Evolutionary conservation across 192 early-diverging fungal species (phyloP), one percentile per base, ranked within the genome.

Genomic region (Gaertneriomyces semiglobifer): DNA sequence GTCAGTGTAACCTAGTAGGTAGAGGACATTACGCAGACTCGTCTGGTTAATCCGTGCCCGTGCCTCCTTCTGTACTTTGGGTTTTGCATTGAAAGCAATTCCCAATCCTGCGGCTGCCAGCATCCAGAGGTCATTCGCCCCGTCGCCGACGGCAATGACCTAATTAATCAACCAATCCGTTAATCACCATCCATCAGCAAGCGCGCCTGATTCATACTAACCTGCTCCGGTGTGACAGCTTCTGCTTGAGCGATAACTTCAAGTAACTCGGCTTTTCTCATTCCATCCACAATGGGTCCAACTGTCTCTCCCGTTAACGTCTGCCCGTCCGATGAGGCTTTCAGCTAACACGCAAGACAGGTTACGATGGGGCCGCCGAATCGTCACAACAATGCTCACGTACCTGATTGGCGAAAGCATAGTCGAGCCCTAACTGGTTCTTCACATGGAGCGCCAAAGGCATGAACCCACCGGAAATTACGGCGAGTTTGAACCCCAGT

Each of bases 51-150:
- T 92, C 65, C 95, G 77, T 1, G 92, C 85, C 25, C 82, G 75
- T 0, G 93, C 93, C 80, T 89, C 80, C 74, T 94, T 79, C 70
- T 99, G 96, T 3, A 99, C 96, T n/a, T 87, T 81, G 12, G 95
- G 95, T 66, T 99, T 99, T 12, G 96, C 96, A 63, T 97, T 96
- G 74, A 94, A 99, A 0, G 96, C 96, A 65, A 99, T 94, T 0
- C 96, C 96, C 6, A 96, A 75, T 47, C 96, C 95, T 53, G 94
- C 90, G 58, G 90, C 92, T 20, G 81, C 90, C 47, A 99, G 74
- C 96, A 99, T 99, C 73, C 86, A 83, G 65, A 99, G 74, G 75
- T 99, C 96, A 68, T 99, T 99, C 25, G 96, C 96, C 38, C 96
- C 96, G 74, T 99, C 96, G 40, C 96, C 96, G 0, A 99, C 91